Evolutionary conservation across 768 basidiomycete genomes (phyloP).

Genomic region (Panus rudis): DNA sequence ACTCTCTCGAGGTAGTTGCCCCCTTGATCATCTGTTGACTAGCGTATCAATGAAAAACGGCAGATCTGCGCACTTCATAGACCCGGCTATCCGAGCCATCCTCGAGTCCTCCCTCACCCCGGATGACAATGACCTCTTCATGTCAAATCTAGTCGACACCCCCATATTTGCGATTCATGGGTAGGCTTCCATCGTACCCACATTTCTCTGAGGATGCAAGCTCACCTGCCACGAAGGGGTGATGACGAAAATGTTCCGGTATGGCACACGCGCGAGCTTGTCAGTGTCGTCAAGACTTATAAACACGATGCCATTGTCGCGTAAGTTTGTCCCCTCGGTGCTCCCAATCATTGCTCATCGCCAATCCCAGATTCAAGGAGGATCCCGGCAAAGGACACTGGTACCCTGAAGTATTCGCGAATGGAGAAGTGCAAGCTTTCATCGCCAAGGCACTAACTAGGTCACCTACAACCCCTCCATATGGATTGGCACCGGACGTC

Average conservation of each 20-base stretch:
- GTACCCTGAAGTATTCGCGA: conserved; percentile 56
- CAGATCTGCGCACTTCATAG: conserved; percentile 70
- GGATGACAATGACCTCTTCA: conserved; percentile 83
- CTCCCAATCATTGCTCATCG: neutral
- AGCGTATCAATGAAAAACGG: neutral
- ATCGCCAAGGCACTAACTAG: conserved; percentile 35
- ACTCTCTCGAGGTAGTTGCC: conserved; percentile 48
- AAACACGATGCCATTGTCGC: conserved; percentile 41
- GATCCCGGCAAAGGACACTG: conserved; percentile 61
- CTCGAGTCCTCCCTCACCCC: conserved; percentile 69
- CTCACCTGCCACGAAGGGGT: conserved; percentile 39
- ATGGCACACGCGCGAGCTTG: conserved; percentile 71
- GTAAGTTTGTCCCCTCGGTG: conserved; percentile 28
- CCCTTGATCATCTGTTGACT: neutral
- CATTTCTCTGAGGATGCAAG: neutral
- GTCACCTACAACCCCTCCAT: no score
- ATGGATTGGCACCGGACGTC: no score
- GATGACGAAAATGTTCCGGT: conserved; percentile 82
- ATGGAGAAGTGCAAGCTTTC: conserved; percentile 48
- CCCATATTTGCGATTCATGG: conserved; percentile 77
- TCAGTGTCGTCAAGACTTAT: conserved; percentile 55
- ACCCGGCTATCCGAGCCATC: conserved; percentile 65
- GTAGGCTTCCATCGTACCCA: conserved; percentile 28
- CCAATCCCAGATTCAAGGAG: conserved; percentile 46
- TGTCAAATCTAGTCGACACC: conserved; percentile 67